Evolutionary conservation across 2,329 filamentous ascomycete species (phyloP).

Genomic region (Sporothrix humicola): DNA sequence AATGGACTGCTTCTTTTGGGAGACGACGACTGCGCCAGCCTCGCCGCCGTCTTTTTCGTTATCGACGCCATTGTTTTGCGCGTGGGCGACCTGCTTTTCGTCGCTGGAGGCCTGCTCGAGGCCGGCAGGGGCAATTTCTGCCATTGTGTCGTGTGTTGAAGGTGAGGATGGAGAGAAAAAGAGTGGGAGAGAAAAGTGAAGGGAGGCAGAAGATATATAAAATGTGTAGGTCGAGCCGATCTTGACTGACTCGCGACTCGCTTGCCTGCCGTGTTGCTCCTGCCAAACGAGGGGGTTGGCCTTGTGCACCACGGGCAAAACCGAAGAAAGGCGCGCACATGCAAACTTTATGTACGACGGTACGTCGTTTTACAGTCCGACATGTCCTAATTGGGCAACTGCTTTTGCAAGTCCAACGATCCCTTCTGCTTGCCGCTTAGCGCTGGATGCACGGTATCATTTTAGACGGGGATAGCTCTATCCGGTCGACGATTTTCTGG

Average conservation of each 20-base stretch:
- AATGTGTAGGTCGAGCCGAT: neutral
- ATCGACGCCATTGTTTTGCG: neutral
- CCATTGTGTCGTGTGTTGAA: neutral
- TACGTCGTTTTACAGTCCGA: neutral
- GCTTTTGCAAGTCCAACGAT: slow-evolving; percentile 14
- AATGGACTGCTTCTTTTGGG: slow-evolving; percentile 31
- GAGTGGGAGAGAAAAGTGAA: neutral
- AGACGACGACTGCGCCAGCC: neutral
- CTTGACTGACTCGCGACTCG: neutral
- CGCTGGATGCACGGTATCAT: neutral
- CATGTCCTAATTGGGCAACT: neutral
- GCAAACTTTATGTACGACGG: neutral
- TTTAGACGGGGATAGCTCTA: neutral
- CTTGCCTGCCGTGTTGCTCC: neutral
- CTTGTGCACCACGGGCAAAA: neutral
- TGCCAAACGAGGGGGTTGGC: neutral
- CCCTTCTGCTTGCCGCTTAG: neutral
- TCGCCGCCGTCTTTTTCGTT: neutral
- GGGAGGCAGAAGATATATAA: neutral
- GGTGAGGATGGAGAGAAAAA: no score
- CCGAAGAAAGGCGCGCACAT: neutral
- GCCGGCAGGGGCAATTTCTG: slow-evolving; percentile 23
- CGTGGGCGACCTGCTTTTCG: slow-evolving; percentile 26
- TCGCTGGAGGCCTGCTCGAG: slow-evolving; percentile 11
- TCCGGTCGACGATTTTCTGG: no score